Percentiles rank a stretch among this genome's conserved stretches.
phyloP scores from a whole-genome alignment of 1,284 basidiomycete genomes.

The Sporisorium iseilematis-ciliati region DNA sequence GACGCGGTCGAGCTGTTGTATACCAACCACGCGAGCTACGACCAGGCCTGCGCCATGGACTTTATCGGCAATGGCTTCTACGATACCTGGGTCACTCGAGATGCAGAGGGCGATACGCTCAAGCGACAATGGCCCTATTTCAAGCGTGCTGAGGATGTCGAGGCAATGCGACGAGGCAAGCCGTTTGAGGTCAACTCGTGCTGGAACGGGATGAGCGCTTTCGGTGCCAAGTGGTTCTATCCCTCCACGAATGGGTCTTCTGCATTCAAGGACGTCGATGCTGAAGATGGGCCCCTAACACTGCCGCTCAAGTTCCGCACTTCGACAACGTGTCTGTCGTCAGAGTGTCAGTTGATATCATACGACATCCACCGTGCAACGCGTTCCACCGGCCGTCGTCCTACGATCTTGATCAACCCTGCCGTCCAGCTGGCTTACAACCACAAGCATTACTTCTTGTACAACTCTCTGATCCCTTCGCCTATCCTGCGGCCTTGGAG shows the following conservation, averaged over 20 bases:
- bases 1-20: slow-evolving; percentile 72
- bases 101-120: slow-evolving; percentile 67
- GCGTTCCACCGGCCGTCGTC: slow-evolving; percentile 62
- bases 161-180: slow-evolving; percentile 66
- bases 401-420: slow-evolving; percentile 73
- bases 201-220: slow-evolving; percentile 76
- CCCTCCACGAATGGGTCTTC: slow-evolving; percentile 1
- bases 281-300: slow-evolving; percentile 63
- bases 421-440: slow-evolving; percentile 55
- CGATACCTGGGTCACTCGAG: slow-evolving; percentile 70
- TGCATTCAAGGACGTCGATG: background rate
- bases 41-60: slow-evolving; percentile 76
- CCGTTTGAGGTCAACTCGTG: slow-evolving; percentile 75
- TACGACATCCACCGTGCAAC: slow-evolving; percentile 75
- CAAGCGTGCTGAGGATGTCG: slow-evolving; percentile 70
- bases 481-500: slow-evolving; percentile 52
- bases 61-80: slow-evolving; percentile 73
- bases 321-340: slow-evolving; percentile 73
- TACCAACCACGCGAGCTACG: slow-evolving; percentile 73
- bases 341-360: slow-evolving; percentile 74
- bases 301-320: slow-evolving; percentile 73
- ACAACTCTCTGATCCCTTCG: slow-evolving; percentile 44
- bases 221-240: slow-evolving; percentile 72
- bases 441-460: slow-evolving; percentile 44
- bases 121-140: slow-evolving; percentile 75